Base-by-base conservation (phyloP, 1,139 yeast genomes). In the Geotrichum citri-aurantii region DNA sequence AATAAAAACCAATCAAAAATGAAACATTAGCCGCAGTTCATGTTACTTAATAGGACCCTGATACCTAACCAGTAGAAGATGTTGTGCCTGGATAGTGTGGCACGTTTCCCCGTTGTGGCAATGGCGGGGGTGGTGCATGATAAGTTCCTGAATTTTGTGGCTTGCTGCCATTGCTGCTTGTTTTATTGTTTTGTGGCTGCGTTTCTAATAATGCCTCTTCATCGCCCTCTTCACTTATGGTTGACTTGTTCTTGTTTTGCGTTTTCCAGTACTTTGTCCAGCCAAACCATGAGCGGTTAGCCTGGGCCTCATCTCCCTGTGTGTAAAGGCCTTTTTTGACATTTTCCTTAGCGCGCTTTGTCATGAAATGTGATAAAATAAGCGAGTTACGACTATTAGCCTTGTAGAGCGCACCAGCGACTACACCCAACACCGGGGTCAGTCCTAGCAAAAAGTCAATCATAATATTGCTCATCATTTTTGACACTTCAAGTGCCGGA, bases 331-430 rank as follows among this genome's bases (percentile, higher is more conserved):
- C 61, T 31, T 49, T 48, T 8, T 19, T n/a, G 6, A 59, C 54
- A 46, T 59, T 59, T 4, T 31, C 44, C 44, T 56, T 37, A 8
- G 62, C 62, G 14, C 56, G 27, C n/a, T 59, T 48, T 23, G 46
- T 24, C 33, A 59, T 19, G 26, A 46, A 46, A 29, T 59, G 58
- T 21, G 87, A 92, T 65, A 87, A 71, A 55, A 86, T 65, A 49
- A 86, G 75, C 56, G 85, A 84, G 69, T 88, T 88, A 61, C 95
- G 74, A 33, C 90, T 85, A 65, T 86, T 87, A 58, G 91, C 83
- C 73, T 86, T 85, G 73, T 86, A 88, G 58, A 84, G 75, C 29
- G 88, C 82, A 63, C 83, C 83, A 57, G 85, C 77, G 52, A 86
- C 71, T 65, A 82, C 88, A 8, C 96, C 96, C 17, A 88, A 81